Conservation (phyloP, 768 basidiomycete genomes). For the Hortiboletus campestris region DNA sequence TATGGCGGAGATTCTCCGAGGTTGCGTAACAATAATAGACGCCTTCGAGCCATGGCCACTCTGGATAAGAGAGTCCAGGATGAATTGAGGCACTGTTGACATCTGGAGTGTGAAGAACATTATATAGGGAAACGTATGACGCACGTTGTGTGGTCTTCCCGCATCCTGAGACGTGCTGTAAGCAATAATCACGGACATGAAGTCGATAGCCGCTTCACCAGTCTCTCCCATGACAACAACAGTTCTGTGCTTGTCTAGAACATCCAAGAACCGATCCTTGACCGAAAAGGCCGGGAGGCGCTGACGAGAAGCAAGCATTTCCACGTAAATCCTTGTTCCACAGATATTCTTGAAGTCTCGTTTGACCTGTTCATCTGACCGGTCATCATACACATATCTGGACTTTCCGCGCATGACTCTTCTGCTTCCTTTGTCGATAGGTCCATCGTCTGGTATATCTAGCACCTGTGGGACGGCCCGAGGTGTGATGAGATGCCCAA, state of each 20-base stretch:
- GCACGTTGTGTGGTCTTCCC: slow-evolving; percentile 89
- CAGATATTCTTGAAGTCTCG: slow-evolving; percentile 50
- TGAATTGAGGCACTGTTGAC: slow-evolving; percentile 76
- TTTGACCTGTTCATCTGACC: slow-evolving; percentile 49
- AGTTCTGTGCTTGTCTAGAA: slow-evolving; percentile 58
- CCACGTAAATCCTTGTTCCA: slow-evolving; percentile 46
- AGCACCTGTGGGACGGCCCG: slow-evolving; percentile 12
- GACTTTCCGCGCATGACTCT: slow-evolving; percentile 1
- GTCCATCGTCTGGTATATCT: slow-evolving; percentile 9
- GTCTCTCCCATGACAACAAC: slow-evolving; percentile 91
- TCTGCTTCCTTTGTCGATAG: neutral
- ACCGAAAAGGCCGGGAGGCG: slow-evolving; percentile 77
- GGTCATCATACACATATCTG: slow-evolving; percentile 34
- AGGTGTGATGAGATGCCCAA: slow-evolving; percentile 37
- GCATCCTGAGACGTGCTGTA: slow-evolving; percentile 48
- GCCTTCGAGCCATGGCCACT: slow-evolving; percentile 58
- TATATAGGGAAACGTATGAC: slow-evolving; percentile 9
- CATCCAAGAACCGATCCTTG: slow-evolving; percentile 57
- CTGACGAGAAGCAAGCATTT: slow-evolving; percentile 54
- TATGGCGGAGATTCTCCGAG: slow-evolving; percentile 83
- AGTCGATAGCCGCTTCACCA: slow-evolving; percentile 40
- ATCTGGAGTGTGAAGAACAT: neutral
- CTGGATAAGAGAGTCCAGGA: slow-evolving; percentile 78
- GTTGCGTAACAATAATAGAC: slow-evolving; percentile 86
- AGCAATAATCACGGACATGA: neutral